Evolutionary conservation across 805 yeast species (phyloP).

Genomic region (Saccharomycopsis malanga): DNA sequence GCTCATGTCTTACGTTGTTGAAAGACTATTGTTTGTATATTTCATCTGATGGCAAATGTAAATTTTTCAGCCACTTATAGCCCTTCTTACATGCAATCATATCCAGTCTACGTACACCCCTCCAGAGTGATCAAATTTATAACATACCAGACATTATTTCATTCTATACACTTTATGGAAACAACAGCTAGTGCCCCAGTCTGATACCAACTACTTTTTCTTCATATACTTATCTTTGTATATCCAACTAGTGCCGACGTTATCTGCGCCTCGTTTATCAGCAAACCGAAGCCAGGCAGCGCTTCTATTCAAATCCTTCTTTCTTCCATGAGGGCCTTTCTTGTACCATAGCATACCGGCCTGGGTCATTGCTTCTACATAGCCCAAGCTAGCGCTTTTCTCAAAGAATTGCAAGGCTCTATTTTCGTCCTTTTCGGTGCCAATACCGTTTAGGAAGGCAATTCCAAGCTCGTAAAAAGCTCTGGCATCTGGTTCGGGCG

Average conservation of each 20-base stretch:
- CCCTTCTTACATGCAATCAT: too few relatives aligned
- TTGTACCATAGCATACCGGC: conserved; percentile 63
- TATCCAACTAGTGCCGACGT: conserved; percentile 70
- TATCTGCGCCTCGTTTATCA: conserved; percentile 50
- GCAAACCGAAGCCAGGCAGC: conserved; percentile 67
- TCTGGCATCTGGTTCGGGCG: conserved; percentile 39
- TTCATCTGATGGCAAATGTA: too few relatives aligned
- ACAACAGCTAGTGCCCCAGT: too few relatives aligned
- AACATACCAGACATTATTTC: too few relatives aligned
- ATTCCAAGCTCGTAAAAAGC: conserved; percentile 59
- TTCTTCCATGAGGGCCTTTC: conserved; percentile 42
- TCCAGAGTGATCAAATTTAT: too few relatives aligned
- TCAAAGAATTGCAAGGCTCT: conserved; percentile 55
- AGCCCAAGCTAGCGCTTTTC: conserved; percentile 60
- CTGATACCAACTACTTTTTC: conserved; percentile 6
- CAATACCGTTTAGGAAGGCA: conserved; percentile 50
- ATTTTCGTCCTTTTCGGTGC: conserved; percentile 43
- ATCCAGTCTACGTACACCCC: too few relatives aligned
- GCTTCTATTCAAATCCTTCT: conserved; percentile 53
- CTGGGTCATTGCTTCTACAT: conserved; percentile 58
- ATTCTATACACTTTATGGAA: too few relatives aligned
- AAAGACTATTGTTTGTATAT: too few relatives aligned
- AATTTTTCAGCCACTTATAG: too few relatives aligned
- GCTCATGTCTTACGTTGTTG: too few relatives aligned
- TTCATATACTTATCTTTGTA: conserved; percentile 58